Conservation (phyloP, 73 alveolate genomes). For the Paramecium bursaria region DNA sequence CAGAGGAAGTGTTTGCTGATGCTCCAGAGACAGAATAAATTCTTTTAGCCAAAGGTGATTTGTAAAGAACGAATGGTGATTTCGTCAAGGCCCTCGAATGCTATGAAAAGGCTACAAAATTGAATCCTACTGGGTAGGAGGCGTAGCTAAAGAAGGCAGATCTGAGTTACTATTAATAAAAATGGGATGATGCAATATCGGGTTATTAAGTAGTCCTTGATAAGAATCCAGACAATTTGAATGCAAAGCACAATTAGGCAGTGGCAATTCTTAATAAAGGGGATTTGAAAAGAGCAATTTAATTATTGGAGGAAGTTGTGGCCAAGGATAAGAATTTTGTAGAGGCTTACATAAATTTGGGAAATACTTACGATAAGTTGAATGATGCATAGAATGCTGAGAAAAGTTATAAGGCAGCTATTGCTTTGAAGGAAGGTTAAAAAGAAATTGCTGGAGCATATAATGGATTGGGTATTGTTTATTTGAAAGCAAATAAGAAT, state of each 20-base stretch:
- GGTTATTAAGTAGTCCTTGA: background rate
- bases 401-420: background rate
- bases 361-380: background rate
- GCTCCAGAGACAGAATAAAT: too few species aligned
- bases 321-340: background rate
- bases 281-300: background rate
- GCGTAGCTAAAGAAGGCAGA: background rate
- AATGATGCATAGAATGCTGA: background rate
- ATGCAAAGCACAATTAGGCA: constrained; percentile 3
- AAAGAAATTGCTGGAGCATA: background rate
- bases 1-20: too few species aligned
- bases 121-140: too few species aligned
- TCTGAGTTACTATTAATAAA: background rate
- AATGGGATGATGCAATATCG: background rate
- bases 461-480: background rate
- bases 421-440: background rate
- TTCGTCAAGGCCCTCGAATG: too few species aligned
- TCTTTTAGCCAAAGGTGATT: too few species aligned
- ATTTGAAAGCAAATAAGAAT: background rate
- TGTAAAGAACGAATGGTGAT: too few species aligned
- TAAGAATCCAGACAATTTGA: background rate
- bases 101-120: too few species aligned
- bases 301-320: background rate
- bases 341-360: background rate
- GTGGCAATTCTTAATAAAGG: background rate